phyloP scores from a whole-genome alignment of 495 filamentous ascomycete genomes.

The Penicillium crystallinum region DNA sequence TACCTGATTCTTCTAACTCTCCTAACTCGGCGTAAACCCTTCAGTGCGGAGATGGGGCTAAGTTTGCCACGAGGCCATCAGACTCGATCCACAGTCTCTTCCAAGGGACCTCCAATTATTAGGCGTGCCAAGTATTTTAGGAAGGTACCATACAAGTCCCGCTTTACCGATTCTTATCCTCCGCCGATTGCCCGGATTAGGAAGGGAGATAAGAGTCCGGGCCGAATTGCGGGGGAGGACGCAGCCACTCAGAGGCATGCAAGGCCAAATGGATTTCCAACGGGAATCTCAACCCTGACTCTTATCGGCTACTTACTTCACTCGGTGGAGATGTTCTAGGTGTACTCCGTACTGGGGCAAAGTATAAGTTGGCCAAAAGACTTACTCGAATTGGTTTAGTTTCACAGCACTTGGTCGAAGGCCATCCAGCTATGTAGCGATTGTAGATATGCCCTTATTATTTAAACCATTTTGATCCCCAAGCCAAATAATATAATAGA shows the following conservation, averaged over 20 bases:
- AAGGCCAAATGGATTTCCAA: background rate
- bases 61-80: no score
- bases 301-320: background rate
- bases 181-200: background rate
- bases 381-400: constrained; percentile 3
- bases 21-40: no score
- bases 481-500: background rate
- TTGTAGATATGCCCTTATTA: background rate
- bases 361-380: constrained; percentile 3
- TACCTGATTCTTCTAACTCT: no score
- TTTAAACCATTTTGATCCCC: background rate
- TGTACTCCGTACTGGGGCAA: no score
- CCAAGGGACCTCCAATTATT: no score
- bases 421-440: background rate
- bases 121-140: no score
- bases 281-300: background rate
- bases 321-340: no score
- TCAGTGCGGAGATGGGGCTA: no score
- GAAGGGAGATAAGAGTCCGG: background rate
- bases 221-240: background rate
- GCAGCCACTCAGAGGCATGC: background rate
- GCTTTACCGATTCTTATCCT: no score
- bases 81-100: no score
- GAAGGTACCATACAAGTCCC: no score
- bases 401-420: no score